These are phyloP conservation scores for Mytilinidion resinicola DNA, from an alignment of 495 filamentous ascomycete genomes.

Conservation along the genomic window DNA sequence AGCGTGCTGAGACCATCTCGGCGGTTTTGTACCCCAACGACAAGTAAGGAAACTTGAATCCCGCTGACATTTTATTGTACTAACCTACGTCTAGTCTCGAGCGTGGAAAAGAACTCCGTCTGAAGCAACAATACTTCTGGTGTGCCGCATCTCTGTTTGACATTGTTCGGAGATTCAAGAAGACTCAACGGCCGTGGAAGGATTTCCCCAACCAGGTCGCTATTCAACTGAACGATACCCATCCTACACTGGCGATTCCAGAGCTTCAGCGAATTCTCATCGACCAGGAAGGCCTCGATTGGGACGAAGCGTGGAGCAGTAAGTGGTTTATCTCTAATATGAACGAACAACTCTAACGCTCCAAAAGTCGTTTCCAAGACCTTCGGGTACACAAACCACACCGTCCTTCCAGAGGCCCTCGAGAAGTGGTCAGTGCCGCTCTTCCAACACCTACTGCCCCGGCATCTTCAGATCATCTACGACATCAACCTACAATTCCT, in stretches of 20 bases:
- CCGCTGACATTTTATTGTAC: neutral
- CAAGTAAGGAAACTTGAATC: constrained; percentile 43
- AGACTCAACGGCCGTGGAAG: constrained; percentile 82
- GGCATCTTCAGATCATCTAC: constrained; percentile 96
- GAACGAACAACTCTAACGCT: constrained; percentile 19
- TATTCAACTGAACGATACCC: constrained; percentile 97
- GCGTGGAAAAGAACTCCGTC: constrained; percentile 88
- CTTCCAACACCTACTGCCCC: constrained; percentile 84
- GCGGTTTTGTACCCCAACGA: constrained; percentile 97
- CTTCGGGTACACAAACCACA: constrained; percentile 98
- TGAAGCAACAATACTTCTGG: constrained; percentile 99
- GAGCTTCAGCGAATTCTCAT: constrained; percentile 89
- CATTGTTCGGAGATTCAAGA: constrained; percentile 96
- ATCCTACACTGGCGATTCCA: constrained; percentile 92
- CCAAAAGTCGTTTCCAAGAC: constrained; percentile 46
- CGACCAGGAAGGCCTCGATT: constrained; percentile 82
- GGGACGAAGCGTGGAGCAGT: constrained; percentile 89
- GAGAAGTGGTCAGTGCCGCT: constrained; percentile 98
- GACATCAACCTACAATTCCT: constrained; percentile 95
- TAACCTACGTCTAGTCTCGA: constrained; percentile 50
- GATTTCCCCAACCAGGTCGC: constrained; percentile 93
- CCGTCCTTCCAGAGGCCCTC: constrained; percentile 89
- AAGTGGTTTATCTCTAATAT: constrained; percentile 32
- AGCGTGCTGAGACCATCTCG: constrained; percentile 93
- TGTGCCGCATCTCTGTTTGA: constrained; percentile 93